phyloP scores from a whole-genome alignment of 495 filamentous ascomycete genomes.

The Penicillium riverlandense region DNA sequence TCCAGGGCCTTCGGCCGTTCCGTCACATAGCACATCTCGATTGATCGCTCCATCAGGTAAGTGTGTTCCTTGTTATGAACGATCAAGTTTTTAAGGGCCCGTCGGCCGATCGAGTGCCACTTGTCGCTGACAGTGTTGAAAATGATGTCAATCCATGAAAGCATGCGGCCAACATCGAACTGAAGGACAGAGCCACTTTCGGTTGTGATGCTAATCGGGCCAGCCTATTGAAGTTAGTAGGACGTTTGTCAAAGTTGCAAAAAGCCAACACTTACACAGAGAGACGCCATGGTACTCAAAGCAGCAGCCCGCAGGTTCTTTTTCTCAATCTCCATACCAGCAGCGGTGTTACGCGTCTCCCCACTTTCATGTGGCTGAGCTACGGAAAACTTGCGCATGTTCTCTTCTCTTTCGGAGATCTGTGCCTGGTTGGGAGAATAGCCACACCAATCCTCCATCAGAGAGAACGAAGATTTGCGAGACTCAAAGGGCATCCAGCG shows the following conservation, averaged over 20 bases:
- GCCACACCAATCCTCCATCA: constrained; percentile 99
- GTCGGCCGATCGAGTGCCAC: constrained; percentile 82
- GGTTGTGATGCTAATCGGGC: constrained; percentile 80
- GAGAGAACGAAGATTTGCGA: constrained; percentile 81
- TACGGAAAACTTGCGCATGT: constrained; percentile 75
- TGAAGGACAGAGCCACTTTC: constrained; percentile 75
- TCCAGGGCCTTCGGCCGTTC: constrained; percentile 71
- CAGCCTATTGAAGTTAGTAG: constrained; percentile 43
- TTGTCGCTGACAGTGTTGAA: constrained; percentile 86
- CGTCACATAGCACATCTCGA: constrained; percentile 74
- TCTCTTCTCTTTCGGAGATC: constrained; percentile 76
- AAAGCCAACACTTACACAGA: constrained; percentile 56
- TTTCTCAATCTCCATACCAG: constrained; percentile 95
- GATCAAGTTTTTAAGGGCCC: constrained; percentile 85
- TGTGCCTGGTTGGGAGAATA: constrained; percentile 87
- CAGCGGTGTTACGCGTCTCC: constrained; percentile 67
- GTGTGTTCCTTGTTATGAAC: constrained; percentile 81
- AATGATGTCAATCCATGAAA: constrained; percentile 90
- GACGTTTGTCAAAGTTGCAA: not conserved
- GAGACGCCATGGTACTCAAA: constrained; percentile 87
- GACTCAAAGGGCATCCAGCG: constrained; percentile 96
- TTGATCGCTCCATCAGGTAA: constrained; percentile 76
- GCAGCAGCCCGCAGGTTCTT: constrained; percentile 83
- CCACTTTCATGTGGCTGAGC: constrained; percentile 56
- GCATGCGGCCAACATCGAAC: constrained; percentile 87